Evolutionary conservation across 2,329 filamentous ascomycete genomes (phyloP).

Genomic region (Epichloe aotearoae): DNA sequence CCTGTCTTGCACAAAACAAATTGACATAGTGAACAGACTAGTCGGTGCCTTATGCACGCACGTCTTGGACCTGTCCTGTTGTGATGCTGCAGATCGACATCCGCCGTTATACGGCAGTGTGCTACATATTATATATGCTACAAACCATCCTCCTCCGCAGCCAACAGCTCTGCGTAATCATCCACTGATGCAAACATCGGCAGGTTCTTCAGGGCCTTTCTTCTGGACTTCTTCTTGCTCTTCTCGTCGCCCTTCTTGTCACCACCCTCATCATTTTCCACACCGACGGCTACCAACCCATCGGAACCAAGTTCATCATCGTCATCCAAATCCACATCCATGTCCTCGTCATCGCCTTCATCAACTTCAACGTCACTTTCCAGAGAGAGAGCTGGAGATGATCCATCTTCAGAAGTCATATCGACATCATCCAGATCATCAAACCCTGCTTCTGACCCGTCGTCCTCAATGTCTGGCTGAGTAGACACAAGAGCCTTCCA

Average conservation of each 20-base stretch:
- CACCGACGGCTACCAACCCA: conserved; percentile 21
- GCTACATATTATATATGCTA: conserved; percentile 6
- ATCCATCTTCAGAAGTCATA: conserved; percentile 35
- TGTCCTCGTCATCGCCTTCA: conserved; percentile 25
- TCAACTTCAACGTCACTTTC: conserved; percentile 35
- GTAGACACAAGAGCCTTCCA: conserved; percentile 84
- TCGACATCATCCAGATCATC: conserved; percentile 36
- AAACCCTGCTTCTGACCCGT: conserved; percentile 37
- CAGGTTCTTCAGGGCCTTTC: conserved; percentile 74
- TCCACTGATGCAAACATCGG: conserved; percentile 89
- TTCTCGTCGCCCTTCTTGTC: conserved; percentile 51
- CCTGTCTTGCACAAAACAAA: no score
- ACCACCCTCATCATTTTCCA: conserved; percentile 30
- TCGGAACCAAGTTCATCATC: conserved; percentile 31
- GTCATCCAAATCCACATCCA: conserved; percentile 24
- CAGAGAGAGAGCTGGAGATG: conserved; percentile 19
- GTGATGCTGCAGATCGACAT: neutral
- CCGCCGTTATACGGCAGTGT: neutral
- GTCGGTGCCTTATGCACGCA: neutral
- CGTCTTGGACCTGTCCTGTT: neutral
- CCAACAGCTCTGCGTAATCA: conserved; percentile 81
- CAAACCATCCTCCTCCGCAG: conserved; percentile 48
- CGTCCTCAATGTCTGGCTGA: conserved; percentile 48
- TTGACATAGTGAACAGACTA: no score
- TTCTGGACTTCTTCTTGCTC: conserved; percentile 39